Percentiles rank a stretch among this genome's conserved stretches.
Conservation (phyloP, 805 yeast species). For the Cyberlindnera meyerae region DNA sequence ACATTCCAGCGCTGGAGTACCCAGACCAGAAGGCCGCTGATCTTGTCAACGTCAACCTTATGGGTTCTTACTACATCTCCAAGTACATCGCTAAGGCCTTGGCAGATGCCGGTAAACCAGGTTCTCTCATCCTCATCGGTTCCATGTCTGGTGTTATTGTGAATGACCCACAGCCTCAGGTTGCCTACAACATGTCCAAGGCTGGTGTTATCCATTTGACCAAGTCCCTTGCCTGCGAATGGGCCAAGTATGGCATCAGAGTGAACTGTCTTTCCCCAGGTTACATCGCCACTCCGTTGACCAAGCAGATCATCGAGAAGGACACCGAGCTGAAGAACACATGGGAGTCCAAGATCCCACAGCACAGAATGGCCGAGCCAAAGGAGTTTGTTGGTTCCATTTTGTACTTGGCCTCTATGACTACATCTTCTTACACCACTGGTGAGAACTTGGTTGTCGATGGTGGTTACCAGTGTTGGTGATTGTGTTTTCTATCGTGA, state of each 20-base stretch:
- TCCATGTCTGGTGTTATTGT: constrained; percentile 77
- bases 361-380: constrained; percentile 82
- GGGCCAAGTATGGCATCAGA: constrained; percentile 74
- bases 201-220: constrained; percentile 83
- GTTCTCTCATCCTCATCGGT: constrained; percentile 66
- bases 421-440: constrained; percentile 75
- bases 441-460: constrained; percentile 81
- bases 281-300: constrained; percentile 74
- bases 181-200: constrained; percentile 79
- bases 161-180: constrained; percentile 75
- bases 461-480: constrained; percentile 87
- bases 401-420: constrained; percentile 63
- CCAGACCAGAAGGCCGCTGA: constrained; percentile 67
- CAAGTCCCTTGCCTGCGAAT: constrained; percentile 71
- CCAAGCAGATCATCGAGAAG: constrained; percentile 62
- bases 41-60: constrained; percentile 62
- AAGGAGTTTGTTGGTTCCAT: constrained; percentile 76
- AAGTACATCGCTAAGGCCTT: constrained; percentile 68
- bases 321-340: constrained; percentile 56
- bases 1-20: constrained; percentile 71
- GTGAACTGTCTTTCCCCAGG: constrained; percentile 80
- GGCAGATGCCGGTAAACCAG: constrained; percentile 47
- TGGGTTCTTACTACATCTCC: constrained; percentile 73
- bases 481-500: no score
- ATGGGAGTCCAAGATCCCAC: constrained; percentile 71